Evolutionary conservation across 768 basidiomycete species (phyloP).

Genomic region (Lentinula raphanica): DNA sequence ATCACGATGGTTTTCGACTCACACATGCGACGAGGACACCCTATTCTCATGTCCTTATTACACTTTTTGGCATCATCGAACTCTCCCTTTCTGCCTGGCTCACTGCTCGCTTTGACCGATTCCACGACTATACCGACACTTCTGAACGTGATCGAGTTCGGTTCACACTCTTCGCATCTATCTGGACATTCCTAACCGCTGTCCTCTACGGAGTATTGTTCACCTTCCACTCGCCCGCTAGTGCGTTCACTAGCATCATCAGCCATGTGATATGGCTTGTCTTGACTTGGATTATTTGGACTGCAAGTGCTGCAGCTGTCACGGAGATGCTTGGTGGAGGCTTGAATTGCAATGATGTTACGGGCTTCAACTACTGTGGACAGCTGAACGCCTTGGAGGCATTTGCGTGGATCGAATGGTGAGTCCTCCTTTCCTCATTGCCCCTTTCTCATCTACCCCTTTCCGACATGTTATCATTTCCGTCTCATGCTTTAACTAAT

Average conservation of each 20-base stretch:
- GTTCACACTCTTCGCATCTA: constrained; percentile 65
- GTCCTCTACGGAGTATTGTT: constrained; percentile 51
- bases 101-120: constrained; percentile 50
- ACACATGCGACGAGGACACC: constrained; percentile 1
- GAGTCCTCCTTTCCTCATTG: not conserved
- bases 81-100: constrained; percentile 73
- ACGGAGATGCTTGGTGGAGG: constrained; percentile 65
- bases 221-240: constrained; percentile 36
- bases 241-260: constrained; percentile 54
- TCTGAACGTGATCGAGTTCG: constrained; percentile 57
- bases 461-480: not conserved
- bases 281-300: constrained; percentile 51
- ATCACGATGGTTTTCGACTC: not conserved
- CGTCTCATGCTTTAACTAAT: not conserved
- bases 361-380: constrained; percentile 56
- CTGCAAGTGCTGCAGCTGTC: constrained; percentile 65
- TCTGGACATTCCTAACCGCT: constrained; percentile 63
- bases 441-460: not conserved
- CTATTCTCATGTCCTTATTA: not conserved
- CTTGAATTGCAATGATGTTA: constrained; percentile 48
- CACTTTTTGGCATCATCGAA: not conserved
- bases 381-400: constrained; percentile 73
- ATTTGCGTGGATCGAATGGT: constrained; percentile 77
- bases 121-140: constrained; percentile 44
- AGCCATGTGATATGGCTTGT: constrained; percentile 44